phyloP scores from a whole-genome alignment of 2,329 filamentous ascomycete genomes.

The Fusarium euwallaceae region DNA sequence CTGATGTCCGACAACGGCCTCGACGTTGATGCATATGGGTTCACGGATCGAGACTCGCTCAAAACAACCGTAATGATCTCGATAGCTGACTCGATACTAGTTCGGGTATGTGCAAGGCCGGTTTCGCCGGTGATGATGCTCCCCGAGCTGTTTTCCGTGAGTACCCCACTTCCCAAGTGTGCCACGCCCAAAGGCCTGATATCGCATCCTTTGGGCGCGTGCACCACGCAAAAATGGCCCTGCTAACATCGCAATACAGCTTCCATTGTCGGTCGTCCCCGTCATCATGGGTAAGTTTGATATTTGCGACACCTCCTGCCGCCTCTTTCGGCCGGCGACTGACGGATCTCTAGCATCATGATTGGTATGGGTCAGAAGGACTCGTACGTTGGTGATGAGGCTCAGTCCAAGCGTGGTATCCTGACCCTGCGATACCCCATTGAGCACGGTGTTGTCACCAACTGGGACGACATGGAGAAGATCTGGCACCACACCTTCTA shows the following conservation, averaged over 20 bases:
- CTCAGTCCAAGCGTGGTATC: constrained; percentile 99
- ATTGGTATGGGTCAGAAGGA: constrained; percentile 99
- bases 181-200: constrained; percentile 37
- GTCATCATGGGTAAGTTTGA: constrained; percentile 95
- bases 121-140: constrained; percentile 99
- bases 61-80: not conserved
- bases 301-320: constrained; percentile 18
- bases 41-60: constrained; percentile 14
- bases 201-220: constrained; percentile 26
- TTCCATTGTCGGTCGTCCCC: constrained; percentile 99
- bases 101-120: constrained; percentile 99
- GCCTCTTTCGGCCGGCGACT: constrained; percentile 25
- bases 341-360: constrained; percentile 84
- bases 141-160: constrained; percentile 99
- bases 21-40: constrained; percentile 22
- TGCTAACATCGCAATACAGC: constrained; percentile 69
- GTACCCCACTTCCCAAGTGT: constrained; percentile 59
- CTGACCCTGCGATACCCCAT: constrained; percentile 99
- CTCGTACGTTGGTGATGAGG: constrained; percentile 99
- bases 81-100: constrained; percentile 67
- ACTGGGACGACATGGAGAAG: constrained; percentile 99
- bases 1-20: constrained; percentile 38
- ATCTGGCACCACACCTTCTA: constrained; percentile 99
- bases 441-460: constrained; percentile 99
- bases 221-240: constrained; percentile 13